Evolutionary conservation across 331 rosid species (phyloP), one percentile per base, ranked within the genome.

Genomic region (Stylosanthes scabra): DNA sequence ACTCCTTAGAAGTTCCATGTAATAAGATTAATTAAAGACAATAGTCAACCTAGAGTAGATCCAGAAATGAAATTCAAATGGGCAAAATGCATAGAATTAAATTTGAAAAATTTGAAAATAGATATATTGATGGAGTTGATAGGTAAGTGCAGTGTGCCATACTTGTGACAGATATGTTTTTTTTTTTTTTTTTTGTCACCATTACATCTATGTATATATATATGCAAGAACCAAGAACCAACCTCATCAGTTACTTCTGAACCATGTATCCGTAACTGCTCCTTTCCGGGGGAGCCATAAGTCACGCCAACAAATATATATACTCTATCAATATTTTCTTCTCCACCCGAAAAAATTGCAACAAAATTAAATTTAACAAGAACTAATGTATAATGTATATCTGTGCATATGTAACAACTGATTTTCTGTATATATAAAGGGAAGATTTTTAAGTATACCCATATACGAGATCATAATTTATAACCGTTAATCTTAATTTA

Each of bases 121-220:
- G 25, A 20, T 20, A 20, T 20, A 20, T 20, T 1, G 25, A 20
- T 20, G 25, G 63, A 59, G 40, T 59, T 29, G 63, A 59, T 59
- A 59, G 16, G 14, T 59, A 8, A 27, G 40, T 58, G 61, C 63
- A 56, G 61, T 9, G 39, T 20, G 61, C 63, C 42, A 58, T 58
- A 28, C 14, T 28, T 58, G 63, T 58, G 41, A 9, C 41, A 58
- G 63, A 8, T 2, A 12, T 58, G 63, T 13, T 2, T 59, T n/a
- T 27, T 57, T 57, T 37, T 57, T 40, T 9, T 57, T 40, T 28
- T 28, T 10, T 57, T 1, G 7, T 12, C 20, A 3, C 59, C 20
- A 20, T 12, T 31, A 7, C 63, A 57, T n/a, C n/a, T n/a, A n/a
- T 57, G 27, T 57, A n/a, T n/a, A 57, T 3, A 14, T 8, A 20